A percentile compares a stretch with the other conserved stretches of the same genome.
Conservation (phyloP, 192 early-diverging fungal species). For the Backusella liffmaniae region DNA sequence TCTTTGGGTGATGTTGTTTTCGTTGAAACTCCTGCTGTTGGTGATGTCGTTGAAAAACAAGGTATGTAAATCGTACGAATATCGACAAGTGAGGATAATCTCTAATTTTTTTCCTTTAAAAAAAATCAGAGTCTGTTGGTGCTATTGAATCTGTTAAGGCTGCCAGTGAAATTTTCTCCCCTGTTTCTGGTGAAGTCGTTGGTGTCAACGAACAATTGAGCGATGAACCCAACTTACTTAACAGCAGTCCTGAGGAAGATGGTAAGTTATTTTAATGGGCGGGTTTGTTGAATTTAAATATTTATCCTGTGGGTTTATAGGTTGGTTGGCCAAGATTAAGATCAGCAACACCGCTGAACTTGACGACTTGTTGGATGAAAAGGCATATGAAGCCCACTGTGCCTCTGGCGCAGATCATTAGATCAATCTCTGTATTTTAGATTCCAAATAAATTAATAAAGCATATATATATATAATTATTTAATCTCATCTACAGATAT, state of each 20-base stretch:
- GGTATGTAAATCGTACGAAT: constrained; percentile 40
- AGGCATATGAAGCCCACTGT: constrained; percentile 62
- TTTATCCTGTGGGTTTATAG: constrained; percentile 39
- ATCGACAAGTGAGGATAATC: neutral
- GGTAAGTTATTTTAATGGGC: constrained; percentile 44
- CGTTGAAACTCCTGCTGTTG: constrained; percentile 79
- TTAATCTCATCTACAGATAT: neutral
- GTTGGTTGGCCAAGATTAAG: constrained; percentile 94
- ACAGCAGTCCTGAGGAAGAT: constrained; percentile 69
- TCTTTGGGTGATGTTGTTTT: constrained; percentile 94
- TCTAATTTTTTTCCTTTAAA: neutral
- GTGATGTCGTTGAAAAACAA: constrained; percentile 54
- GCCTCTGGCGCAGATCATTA: constrained; percentile 37
- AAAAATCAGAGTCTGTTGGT: constrained; percentile 59
- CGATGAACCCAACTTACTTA: constrained; percentile 74
- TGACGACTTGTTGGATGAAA: constrained; percentile 68
- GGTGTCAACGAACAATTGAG: constrained; percentile 69
- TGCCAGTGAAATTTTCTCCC: constrained; percentile 88
- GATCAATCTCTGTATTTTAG: neutral
- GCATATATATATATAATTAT: constrained; percentile 1
- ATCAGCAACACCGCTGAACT: constrained; percentile 65
- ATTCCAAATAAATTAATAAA: constrained; percentile 4
- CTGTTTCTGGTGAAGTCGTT: constrained; percentile 79
- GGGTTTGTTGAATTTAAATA: neutral
- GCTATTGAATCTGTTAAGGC: constrained; percentile 96